These are phyloP conservation scores for Atalantia buxifolia DNA, from an alignment of 345 rosid genomes.

Conservation along the genomic window DNA sequence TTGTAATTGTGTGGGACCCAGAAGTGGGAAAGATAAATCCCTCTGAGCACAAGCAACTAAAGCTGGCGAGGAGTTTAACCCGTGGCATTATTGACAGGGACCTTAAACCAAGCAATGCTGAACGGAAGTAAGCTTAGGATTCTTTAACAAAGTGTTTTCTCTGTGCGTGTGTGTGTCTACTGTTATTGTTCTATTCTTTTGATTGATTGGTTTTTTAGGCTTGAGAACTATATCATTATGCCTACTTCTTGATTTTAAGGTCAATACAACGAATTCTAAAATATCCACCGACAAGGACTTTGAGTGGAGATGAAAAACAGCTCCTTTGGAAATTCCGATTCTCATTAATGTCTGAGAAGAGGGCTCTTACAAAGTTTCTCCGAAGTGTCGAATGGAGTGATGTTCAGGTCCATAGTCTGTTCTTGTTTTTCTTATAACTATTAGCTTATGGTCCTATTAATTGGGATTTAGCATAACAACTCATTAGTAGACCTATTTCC, in stretches of 20 bases:
- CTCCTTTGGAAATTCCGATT: constrained; percentile 96
- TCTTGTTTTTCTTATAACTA: neutral
- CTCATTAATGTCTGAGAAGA: constrained; percentile 92
- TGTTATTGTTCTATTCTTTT: neutral
- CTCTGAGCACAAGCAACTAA: constrained; percentile 97
- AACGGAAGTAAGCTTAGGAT: constrained; percentile 68
- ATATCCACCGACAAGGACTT: constrained; percentile 84
- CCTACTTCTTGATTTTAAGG: constrained; percentile 39
- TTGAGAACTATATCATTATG: constrained; percentile 10
- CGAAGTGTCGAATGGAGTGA: constrained; percentile 99
- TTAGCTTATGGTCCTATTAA: neutral
- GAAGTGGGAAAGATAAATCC: constrained; percentile 92
- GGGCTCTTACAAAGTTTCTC: constrained; percentile 93
- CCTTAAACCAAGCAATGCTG: constrained; percentile 80
- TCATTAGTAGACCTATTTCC: neutral
- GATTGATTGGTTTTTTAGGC: neutral
- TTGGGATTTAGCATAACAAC: neutral
- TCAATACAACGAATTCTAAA: constrained; percentile 81
- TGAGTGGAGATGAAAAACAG: constrained; percentile 97
- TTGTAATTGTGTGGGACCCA: constrained; percentile 92
- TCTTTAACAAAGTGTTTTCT: neutral
- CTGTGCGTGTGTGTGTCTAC: neutral
- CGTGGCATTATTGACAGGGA: constrained; percentile 98
- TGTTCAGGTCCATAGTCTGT: constrained; percentile 62
- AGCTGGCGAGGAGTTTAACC: constrained; percentile 92